A percentile compares a stretch with the other conserved stretches of the same genome.
phyloP scores from a whole-genome alignment of 352 stramenopile genomes.

The Peronosclerospora sorghi region DNA sequence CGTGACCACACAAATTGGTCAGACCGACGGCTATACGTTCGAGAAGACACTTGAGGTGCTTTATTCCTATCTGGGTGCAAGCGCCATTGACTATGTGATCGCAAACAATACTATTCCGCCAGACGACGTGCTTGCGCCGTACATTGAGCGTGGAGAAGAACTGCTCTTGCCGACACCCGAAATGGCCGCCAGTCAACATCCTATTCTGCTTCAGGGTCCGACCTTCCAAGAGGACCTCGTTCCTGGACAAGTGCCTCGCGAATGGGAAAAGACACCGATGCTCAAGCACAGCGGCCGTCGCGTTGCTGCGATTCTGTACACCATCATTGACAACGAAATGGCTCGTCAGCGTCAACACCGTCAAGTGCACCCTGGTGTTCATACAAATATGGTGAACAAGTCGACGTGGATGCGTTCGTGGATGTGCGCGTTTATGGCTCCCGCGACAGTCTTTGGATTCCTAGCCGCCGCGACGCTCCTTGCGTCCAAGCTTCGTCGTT shows the following conservation, averaged over 20 bases:
- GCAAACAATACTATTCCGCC: slow-evolving; percentile 64
- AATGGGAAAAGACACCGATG: slow-evolving; percentile 80
- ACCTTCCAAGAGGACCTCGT: slow-evolving; percentile 62
- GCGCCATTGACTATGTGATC: slow-evolving; percentile 80
- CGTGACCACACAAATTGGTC: slow-evolving; percentile 70
- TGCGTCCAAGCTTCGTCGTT: slow-evolving; percentile 16
- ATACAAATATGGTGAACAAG: background rate
- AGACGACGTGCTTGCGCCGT: slow-evolving; percentile 40
- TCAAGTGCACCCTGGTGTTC: background rate
- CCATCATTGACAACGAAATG: slow-evolving; percentile 80
- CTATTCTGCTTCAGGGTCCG: slow-evolving; percentile 63
- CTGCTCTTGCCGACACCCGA: slow-evolving; percentile 56
- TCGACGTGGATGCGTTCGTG: slow-evolving; percentile 1
- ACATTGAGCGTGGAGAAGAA: slow-evolving; percentile 62
- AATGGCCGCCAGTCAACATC: slow-evolving; percentile 41
- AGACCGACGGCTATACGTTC: slow-evolving; percentile 73
- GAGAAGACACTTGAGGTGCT: slow-evolving; percentile 55
- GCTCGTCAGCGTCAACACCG: slow-evolving; percentile 25
- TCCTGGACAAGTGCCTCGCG: slow-evolving; percentile 23
- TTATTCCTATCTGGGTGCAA: slow-evolving; percentile 51
- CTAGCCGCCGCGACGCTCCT: slow-evolving; percentile 18
- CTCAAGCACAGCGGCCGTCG: slow-evolving; percentile 76
- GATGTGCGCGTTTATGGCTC: slow-evolving; percentile 4
- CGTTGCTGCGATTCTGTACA: slow-evolving; percentile 73
- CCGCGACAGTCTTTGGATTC: slow-evolving; percentile 13